Evolutionary conservation across 2,329 filamentous ascomycete species (phyloP).

Genomic region (Bipolaris oryzae): DNA sequence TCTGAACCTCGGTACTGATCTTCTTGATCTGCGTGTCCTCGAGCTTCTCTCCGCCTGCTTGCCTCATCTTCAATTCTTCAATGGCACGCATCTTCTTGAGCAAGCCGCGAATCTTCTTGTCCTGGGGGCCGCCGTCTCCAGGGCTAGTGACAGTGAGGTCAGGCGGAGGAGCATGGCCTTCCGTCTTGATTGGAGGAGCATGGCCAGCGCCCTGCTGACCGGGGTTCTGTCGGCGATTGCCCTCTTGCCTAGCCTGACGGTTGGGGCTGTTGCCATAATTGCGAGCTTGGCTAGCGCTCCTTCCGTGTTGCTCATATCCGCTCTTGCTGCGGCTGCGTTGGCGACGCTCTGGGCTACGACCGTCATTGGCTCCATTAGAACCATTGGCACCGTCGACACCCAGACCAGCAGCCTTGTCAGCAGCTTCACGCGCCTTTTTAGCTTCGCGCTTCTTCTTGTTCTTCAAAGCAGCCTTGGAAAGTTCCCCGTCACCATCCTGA

Average conservation of each 20-base stretch:
- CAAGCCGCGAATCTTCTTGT: slow-evolving; percentile 92
- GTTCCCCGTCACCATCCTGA: slow-evolving; percentile 69
- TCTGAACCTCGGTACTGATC: slow-evolving; percentile 84
- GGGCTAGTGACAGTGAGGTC: slow-evolving; percentile 62
- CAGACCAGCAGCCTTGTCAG: slow-evolving; percentile 55
- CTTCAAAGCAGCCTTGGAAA: slow-evolving; percentile 86
- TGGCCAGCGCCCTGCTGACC: slow-evolving; percentile 27
- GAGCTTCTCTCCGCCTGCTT: slow-evolving; percentile 91
- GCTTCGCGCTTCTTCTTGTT: slow-evolving; percentile 98
- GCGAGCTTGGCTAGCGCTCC: slow-evolving; percentile 43
- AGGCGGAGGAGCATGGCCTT: slow-evolving; percentile 47
- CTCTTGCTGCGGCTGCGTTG: slow-evolving; percentile 59
- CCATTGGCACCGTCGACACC: slow-evolving; percentile 38
- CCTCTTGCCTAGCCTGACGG: slow-evolving; percentile 38
- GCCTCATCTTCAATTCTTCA: slow-evolving; percentile 96
- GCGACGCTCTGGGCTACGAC: slow-evolving; percentile 70
- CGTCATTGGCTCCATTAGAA: slow-evolving; percentile 39
- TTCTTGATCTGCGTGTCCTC: slow-evolving; percentile 99
- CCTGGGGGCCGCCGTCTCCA: slow-evolving; percentile 68
- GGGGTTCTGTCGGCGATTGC: slow-evolving; percentile 32
- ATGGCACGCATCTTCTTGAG: slow-evolving; percentile 98
- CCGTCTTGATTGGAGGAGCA: slow-evolving; percentile 40
- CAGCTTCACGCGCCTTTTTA: slow-evolving; percentile 85
- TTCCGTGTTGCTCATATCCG: slow-evolving; percentile 31
- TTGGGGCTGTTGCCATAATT: slow-evolving; percentile 42